phyloP scores from a whole-genome alignment of 176 grass and related monocot species.

The Bolboschoenus planiculmis region DNA sequence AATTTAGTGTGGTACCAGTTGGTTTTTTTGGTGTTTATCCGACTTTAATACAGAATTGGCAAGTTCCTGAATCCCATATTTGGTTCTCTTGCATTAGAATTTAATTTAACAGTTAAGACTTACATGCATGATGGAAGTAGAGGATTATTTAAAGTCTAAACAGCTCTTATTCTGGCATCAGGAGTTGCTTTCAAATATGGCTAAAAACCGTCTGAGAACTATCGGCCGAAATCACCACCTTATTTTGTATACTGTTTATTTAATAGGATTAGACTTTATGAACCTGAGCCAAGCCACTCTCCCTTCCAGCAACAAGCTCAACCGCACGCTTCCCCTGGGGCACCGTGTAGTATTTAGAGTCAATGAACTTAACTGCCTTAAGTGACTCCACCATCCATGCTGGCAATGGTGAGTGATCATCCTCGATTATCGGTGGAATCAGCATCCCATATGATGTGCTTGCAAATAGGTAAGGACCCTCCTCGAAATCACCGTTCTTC shows the following conservation, averaged over 20 bases:
- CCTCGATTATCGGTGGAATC: constrained; percentile 78
- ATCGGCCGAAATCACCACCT: not conserved
- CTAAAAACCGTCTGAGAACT: not conserved
- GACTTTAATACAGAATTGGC: not conserved
- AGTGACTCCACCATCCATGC: constrained; percentile 71
- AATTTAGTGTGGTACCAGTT: not conserved
- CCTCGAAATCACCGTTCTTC: constrained; percentile 89
- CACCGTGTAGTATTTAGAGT: constrained; percentile 73
- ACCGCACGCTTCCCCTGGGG: constrained; percentile 61
- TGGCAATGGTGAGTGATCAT: constrained; percentile 82
- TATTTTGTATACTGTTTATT: not conserved
- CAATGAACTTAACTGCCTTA: constrained; percentile 88
- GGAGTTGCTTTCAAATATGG: not conserved
- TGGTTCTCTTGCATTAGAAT: not conserved
- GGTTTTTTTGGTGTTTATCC: not conserved
- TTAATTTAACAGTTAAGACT: not conserved
- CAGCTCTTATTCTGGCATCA: not conserved
- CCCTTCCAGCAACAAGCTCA: constrained; percentile 64
- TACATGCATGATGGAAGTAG: not conserved
- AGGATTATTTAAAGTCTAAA: not conserved
- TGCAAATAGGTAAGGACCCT: constrained; percentile 62
- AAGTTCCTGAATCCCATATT: not conserved
- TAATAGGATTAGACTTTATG: not conserved
- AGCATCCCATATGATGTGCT: constrained; percentile 66
- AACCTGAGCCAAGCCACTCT: constrained; percentile 56